These are phyloP conservation scores for Neurospora discreta DNA, from an alignment of 495 filamentous ascomycete species.

Conservation along the genomic window DNA sequence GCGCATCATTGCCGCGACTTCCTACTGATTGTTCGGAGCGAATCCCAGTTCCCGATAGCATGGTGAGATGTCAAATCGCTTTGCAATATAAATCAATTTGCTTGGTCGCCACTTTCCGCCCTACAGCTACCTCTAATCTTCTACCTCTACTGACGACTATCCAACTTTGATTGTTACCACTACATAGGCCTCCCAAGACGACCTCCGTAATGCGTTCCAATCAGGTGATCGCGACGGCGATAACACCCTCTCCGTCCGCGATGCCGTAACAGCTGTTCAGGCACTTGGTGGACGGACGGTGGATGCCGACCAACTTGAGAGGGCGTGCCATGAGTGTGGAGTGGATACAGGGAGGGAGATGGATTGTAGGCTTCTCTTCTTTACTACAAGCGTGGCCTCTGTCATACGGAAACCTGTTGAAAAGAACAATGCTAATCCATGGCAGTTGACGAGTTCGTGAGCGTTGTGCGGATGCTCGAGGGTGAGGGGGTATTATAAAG, in stretches of 20 bases:
- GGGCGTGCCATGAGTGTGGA: slow-evolving; percentile 5
- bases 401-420: background rate
- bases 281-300: slow-evolving; percentile 6
- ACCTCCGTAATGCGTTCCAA: slow-evolving; percentile 8
- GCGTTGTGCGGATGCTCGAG: slow-evolving; percentile 3
- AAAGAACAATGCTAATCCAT: background rate
- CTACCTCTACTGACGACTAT: background rate
- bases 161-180: background rate
- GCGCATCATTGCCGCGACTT: background rate
- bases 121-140: background rate
- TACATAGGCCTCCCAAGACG: slow-evolving; percentile 5
- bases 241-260: slow-evolving; percentile 8
- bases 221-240: slow-evolving; percentile 11
- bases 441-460: slow-evolving; percentile 5
- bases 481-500: background rate
- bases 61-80: background rate
- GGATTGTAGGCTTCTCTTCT: slow-evolving; percentile 6
- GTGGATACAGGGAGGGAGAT: slow-evolving; percentile 7
- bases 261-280: slow-evolving; percentile 7
- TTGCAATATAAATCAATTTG: background rate
- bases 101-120: background rate
- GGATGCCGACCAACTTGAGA: background rate
- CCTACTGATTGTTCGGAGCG: background rate
- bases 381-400: background rate
- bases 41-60: background rate